These are phyloP conservation scores for Talaromyces nanjingensis DNA, from an alignment of 495 filamentous ascomycete genomes.

Conservation along the genomic window DNA sequence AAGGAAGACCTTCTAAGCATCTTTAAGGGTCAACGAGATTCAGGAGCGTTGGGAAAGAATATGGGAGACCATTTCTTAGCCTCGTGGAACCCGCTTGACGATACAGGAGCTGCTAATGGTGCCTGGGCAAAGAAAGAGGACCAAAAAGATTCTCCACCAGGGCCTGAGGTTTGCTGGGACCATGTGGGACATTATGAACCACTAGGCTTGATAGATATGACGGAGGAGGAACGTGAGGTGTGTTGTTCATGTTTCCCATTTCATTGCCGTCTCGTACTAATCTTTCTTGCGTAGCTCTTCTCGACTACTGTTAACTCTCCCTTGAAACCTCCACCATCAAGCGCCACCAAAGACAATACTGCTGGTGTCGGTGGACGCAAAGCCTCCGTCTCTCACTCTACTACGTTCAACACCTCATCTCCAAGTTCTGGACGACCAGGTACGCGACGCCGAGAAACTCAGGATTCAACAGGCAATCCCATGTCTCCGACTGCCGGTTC, in stretches of 20 bases:
- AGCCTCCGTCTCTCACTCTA: constrained; percentile 61
- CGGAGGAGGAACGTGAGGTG: constrained; percentile 78
- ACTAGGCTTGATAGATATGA: constrained; percentile 68
- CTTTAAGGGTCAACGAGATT: constrained; percentile 53
- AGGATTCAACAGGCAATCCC: constrained; percentile 59
- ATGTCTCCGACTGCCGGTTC: constrained; percentile 48
- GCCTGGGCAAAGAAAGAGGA: constrained; percentile 77
- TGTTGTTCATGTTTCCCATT: constrained; percentile 20
- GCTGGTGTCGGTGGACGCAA: constrained; percentile 61
- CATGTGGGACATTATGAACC: constrained; percentile 63
- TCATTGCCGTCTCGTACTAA: constrained; percentile 14
- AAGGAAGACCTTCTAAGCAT: constrained; percentile 78
- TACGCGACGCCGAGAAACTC: constrained; percentile 78
- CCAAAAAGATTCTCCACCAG: constrained; percentile 51
- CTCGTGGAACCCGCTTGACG: constrained; percentile 66
- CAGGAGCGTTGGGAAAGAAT: constrained; percentile 52
- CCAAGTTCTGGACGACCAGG: constrained; percentile 64
- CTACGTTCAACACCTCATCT: constrained; percentile 39
- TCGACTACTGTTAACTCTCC: constrained; percentile 84
- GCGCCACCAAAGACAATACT: constrained; percentile 59
- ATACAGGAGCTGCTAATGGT: constrained; percentile 53
- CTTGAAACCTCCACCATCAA: constrained; percentile 74
- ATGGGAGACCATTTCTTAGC: constrained; percentile 64
- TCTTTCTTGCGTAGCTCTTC: constrained; percentile 51
- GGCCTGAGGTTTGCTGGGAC: constrained; percentile 88